phyloP scores from a whole-genome alignment of 1,284 basidiomycete species.

The Coniophora puteana region DNA sequence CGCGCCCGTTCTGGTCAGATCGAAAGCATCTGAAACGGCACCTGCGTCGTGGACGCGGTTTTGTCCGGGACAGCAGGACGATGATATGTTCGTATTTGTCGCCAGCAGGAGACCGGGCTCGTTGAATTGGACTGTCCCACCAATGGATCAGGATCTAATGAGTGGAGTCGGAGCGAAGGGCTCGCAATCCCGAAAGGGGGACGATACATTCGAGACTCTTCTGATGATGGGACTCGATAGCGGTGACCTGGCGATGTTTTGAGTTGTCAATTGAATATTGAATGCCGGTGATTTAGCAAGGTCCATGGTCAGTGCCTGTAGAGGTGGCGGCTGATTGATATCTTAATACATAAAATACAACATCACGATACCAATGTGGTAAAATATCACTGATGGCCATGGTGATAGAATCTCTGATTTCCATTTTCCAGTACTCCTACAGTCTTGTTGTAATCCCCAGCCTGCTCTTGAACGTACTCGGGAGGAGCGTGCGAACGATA shows the following conservation, averaged over 20 bases:
- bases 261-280: too few species aligned
- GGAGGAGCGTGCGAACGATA: constrained; percentile 51
- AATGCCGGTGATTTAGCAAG: too few species aligned
- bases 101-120: constrained; percentile 58
- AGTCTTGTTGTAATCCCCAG: constrained; percentile 47
- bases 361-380: too few species aligned
- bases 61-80: constrained; percentile 22
- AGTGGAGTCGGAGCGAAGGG: constrained; percentile 49
- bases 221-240: constrained; percentile 49
- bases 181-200: constrained; percentile 39
- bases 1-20: constrained; percentile 49
- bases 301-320: too few species aligned
- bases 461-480: constrained; percentile 41
- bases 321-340: too few species aligned
- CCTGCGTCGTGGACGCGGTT: constrained; percentile 36
- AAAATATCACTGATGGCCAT: constrained; percentile 21
- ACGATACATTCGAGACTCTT: constrained; percentile 68
- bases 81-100: constrained; percentile 55
- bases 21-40: not conserved
- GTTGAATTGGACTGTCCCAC: constrained; percentile 49
- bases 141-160: constrained; percentile 49
- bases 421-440: constrained; percentile 54
- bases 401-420: constrained; percentile 46
- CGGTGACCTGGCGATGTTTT: constrained; percentile 4
- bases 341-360: too few species aligned